phyloP scores from a whole-genome alignment of 331 rosid genomes.

The Rosa hybrid region DNA sequence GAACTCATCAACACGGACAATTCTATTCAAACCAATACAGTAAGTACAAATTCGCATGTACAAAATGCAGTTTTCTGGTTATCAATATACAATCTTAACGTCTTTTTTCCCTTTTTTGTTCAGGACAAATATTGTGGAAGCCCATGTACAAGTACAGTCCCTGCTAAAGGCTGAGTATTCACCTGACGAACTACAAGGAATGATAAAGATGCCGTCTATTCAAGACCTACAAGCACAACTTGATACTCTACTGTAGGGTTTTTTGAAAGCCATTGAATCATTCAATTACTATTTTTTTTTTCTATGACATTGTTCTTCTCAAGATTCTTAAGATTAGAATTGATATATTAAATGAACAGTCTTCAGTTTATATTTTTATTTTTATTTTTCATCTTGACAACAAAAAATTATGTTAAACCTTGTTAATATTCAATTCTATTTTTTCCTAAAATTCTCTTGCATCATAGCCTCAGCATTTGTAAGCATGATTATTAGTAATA shows the following conservation, averaged over 20 bases:
- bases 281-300: background rate
- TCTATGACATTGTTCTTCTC: constrained; percentile 4
- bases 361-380: no score
- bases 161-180: constrained; percentile 80
- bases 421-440: no score
- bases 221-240: constrained; percentile 71
- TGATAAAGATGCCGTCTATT: constrained; percentile 63
- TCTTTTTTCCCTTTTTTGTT: constrained; percentile 1
- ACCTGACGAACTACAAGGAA: constrained; percentile 63
- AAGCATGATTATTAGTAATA: no score
- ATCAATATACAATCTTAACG: background rate
- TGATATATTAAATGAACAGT: background rate
- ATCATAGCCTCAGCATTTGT: no score
- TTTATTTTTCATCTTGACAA: no score
- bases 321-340: background rate
- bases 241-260: constrained; percentile 58
- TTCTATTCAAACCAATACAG: constrained; percentile 97
- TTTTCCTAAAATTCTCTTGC: no score
- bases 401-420: no score
- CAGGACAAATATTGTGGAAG: constrained; percentile 94
- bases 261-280: constrained; percentile 23
- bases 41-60: constrained; percentile 33
- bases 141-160: constrained; percentile 77
- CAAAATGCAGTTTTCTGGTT: background rate
- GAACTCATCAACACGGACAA: constrained; percentile 80